These are phyloP conservation scores for Phalaenopsis aphrodite DNA, from an alignment of 106 monocot species.

Conservation along the genomic window DNA sequence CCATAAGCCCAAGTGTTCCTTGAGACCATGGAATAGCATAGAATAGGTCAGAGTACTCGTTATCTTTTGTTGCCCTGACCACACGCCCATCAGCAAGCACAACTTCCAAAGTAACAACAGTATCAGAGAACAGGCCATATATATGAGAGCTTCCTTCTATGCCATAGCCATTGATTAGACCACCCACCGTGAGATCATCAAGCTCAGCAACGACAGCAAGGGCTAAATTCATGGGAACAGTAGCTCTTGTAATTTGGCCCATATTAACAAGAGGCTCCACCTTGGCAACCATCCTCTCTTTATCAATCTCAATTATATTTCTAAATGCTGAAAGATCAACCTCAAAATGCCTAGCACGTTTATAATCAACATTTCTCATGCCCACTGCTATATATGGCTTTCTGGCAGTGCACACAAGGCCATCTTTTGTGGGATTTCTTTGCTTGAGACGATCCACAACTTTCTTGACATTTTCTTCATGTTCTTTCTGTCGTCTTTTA, in stretches of 20 bases:
- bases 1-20: constrained; percentile 21
- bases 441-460: constrained; percentile 32
- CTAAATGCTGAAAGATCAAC: constrained; percentile 25
- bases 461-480: constrained; percentile 36
- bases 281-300: constrained; percentile 27
- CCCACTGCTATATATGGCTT: constrained; percentile 30
- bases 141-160: constrained; percentile 39
- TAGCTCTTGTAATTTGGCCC: constrained; percentile 26
- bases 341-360: constrained; percentile 30
- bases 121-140: constrained; percentile 31
- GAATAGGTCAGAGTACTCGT: constrained; percentile 28
- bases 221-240: constrained; percentile 30
- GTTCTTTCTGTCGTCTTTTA: constrained; percentile 39
- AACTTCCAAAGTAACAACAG: constrained; percentile 27
- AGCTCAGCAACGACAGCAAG: constrained; percentile 29
- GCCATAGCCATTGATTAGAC: constrained; percentile 32
- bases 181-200: constrained; percentile 32
- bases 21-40: constrained; percentile 34
- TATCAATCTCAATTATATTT: constrained; percentile 32
- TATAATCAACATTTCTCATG: constrained; percentile 33
- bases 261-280: constrained; percentile 34
- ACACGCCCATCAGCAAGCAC: constrained; percentile 31
- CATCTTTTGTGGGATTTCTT: constrained; percentile 25
- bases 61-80: constrained; percentile 30
- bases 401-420: constrained; percentile 31